Conservation (phyloP, 768 basidiomycete species). For the Strobilomyces dryophilus region DNA sequence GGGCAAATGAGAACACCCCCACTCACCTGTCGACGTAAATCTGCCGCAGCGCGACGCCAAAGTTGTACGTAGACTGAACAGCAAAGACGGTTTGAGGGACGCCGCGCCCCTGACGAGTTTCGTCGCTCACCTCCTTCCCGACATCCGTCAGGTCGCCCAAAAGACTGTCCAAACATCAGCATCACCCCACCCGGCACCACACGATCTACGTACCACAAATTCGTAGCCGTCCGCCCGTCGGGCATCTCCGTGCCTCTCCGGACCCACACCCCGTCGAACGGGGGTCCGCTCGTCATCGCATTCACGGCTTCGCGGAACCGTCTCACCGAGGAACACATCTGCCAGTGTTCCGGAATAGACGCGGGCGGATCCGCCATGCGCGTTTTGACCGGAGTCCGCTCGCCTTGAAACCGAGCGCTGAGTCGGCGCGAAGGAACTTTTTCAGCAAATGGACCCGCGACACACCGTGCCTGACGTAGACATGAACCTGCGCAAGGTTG, state of each 20-base stretch:
- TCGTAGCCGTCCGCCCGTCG: conserved; percentile 51
- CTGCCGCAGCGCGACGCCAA: conserved; percentile 53
- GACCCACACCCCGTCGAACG: conserved; percentile 32
- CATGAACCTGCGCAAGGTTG: conserved; percentile 64
- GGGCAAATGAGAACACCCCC: background rate
- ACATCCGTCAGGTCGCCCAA: conserved; percentile 50
- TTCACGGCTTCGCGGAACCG: conserved; percentile 46
- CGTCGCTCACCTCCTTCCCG: conserved; percentile 52
- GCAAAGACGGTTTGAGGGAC: background rate
- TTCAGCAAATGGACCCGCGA: conserved; percentile 1
- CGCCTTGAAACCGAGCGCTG: conserved; percentile 41
- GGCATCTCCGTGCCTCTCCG: conserved; percentile 50
- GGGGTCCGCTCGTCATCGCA: conserved; percentile 10
- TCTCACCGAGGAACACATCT: conserved; percentile 54
- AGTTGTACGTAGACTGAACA: conserved; percentile 59
- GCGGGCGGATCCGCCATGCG: conserved; percentile 60
- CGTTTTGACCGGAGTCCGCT: conserved; percentile 71
- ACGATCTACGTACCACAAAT: conserved; percentile 53
- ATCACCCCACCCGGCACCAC: background rate
- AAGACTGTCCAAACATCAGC: conserved; percentile 39
- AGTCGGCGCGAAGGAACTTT: background rate
- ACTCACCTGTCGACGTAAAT: conserved; percentile 65
- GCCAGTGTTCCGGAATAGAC: conserved; percentile 65
- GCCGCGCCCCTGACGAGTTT: background rate
- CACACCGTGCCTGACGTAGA: conserved; percentile 73